Conservation (phyloP, 352 stramenopile species). For the Globisporangium recalcitrans region DNA sequence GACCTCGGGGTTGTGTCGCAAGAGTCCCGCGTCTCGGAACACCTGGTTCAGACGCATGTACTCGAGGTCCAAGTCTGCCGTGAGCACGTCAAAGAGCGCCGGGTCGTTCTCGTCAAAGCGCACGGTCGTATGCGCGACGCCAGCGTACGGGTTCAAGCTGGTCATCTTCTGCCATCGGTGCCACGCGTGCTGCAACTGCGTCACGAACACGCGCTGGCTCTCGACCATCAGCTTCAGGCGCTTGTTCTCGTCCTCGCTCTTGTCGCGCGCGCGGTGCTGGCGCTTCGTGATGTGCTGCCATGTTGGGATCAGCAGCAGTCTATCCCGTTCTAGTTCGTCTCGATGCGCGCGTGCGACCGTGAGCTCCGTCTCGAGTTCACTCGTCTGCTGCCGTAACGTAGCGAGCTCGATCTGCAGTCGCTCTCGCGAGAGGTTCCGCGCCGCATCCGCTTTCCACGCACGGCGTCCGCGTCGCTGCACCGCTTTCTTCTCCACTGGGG, state of each 20-base stretch:
- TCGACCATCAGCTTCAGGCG: constrained; percentile 3
- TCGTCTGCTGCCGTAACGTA: constrained; percentile 3
- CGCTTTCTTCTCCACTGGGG: neutral
- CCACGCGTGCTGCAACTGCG: constrained; percentile 8
- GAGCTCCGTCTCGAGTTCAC: constrained; percentile 9
- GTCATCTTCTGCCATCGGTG: constrained; percentile 2
- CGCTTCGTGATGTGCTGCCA: constrained; percentile 16
- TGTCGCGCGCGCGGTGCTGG: constrained; percentile 2
- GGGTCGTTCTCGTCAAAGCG: neutral
- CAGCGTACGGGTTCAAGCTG: neutral
- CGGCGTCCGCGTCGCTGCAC: neutral
- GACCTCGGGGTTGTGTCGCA: neutral
- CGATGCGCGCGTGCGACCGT: constrained; percentile 2
- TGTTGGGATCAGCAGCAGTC: constrained; percentile 5
- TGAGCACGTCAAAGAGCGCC: constrained; percentile 6
- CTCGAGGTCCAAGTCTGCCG: constrained; percentile 1
- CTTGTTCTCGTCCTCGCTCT: constrained; percentile 10
- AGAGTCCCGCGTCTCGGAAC: neutral
- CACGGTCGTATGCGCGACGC: neutral
- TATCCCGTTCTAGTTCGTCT: constrained; percentile 3
- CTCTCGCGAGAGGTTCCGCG: constrained; percentile 13
- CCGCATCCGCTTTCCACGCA: neutral
- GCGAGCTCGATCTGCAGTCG: constrained; percentile 13
- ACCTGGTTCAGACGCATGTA: constrained; percentile 5
- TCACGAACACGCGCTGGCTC: constrained; percentile 9